These are phyloP conservation scores for Diaporthe helianthi DNA, from an alignment of 2,329 filamentous ascomycete species.

Conservation along the genomic window DNA sequence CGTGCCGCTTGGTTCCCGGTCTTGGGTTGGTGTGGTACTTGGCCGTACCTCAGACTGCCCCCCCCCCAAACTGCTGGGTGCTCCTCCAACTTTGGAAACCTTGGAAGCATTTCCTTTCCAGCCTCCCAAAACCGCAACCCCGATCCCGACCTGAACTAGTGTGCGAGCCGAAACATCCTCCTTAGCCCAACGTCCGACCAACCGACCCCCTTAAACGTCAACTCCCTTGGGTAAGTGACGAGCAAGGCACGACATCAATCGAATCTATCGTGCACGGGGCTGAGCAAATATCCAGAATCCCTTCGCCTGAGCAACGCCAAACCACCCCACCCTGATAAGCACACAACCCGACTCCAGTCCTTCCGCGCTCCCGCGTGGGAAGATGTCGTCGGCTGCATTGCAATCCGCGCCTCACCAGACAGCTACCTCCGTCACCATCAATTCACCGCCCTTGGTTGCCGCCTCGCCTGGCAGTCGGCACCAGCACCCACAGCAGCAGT, in stretches of 20 bases:
- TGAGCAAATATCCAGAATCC: constrained; percentile 10
- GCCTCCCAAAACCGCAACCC: constrained; percentile 26
- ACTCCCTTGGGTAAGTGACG: constrained; percentile 17
- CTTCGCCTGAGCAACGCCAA: constrained; percentile 27
- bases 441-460: constrained; percentile 54
- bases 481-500: constrained; percentile 43
- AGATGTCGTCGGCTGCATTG: constrained; percentile 69
- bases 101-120: constrained; percentile 20
- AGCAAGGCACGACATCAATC: constrained; percentile 22
- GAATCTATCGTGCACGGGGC: constrained; percentile 14
- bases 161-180: constrained; percentile 29
- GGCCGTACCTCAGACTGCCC: constrained; percentile 7
- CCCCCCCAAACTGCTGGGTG: background rate
- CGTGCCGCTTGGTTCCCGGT: background rate
- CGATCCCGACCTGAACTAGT: constrained; percentile 26
- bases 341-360: constrained; percentile 17
- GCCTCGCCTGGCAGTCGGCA: constrained; percentile 57
- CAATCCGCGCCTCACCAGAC: constrained; percentile 64
- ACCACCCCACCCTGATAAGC: constrained; percentile 9
- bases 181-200: constrained; percentile 29
- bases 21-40: constrained; percentile 9
- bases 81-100: constrained; percentile 21
- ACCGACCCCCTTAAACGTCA: constrained; percentile 23
- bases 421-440: constrained; percentile 53
- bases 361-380: constrained; percentile 44